A percentile compares a stretch with the other conserved stretches of the same genome.
phyloP scores from a whole-genome alignment of 306 rosid genomes.

The Sophora flavescens region DNA sequence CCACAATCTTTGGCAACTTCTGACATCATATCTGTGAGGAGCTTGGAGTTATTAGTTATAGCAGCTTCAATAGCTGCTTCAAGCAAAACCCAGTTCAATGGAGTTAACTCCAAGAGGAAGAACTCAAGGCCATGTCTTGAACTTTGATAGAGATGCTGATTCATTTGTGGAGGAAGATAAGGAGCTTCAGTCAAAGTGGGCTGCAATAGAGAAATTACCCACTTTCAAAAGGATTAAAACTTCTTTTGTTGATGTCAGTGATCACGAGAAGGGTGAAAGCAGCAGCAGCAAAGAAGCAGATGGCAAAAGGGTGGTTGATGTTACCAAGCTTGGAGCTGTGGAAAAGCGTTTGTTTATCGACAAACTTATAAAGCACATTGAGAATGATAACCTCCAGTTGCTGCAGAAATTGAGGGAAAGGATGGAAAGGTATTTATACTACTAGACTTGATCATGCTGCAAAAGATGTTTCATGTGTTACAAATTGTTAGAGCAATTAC shows the following conservation, averaged over 20 bases:
- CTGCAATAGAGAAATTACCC: conserved; percentile 62
- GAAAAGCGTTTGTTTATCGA: conserved; percentile 63
- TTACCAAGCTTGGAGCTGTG: conserved; percentile 66
- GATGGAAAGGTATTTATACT: conserved; percentile 59
- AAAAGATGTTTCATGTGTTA: conserved; percentile 10
- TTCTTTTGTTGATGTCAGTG: conserved; percentile 55
- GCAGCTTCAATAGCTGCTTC: conserved; percentile 35
- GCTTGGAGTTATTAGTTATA: conserved; percentile 15
- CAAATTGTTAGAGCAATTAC: conserved; percentile 19
- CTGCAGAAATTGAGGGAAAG: conserved; percentile 59
- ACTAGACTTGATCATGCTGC: conserved; percentile 32
- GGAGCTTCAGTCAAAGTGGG: conserved; percentile 63
- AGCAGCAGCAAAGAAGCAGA: conserved; percentile 45
- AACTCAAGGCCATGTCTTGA: conserved; percentile 50
- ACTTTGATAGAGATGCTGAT: conserved; percentile 59
- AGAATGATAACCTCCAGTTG: conserved; percentile 63
- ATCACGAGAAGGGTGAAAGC: conserved; percentile 37
- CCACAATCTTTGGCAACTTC: conserved; percentile 30
- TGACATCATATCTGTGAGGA: conserved; percentile 32
- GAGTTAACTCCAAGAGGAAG: conserved; percentile 64
- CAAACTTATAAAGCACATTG: conserved; percentile 65
- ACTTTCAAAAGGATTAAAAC: conserved; percentile 63
- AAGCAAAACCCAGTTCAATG: conserved; percentile 42
- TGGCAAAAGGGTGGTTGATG: conserved; percentile 61
- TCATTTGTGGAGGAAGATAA: conserved; percentile 61